Evolutionary conservation across 2,329 filamentous ascomycete genomes (phyloP).

Genomic region (Cladosporium colombiae): DNA sequence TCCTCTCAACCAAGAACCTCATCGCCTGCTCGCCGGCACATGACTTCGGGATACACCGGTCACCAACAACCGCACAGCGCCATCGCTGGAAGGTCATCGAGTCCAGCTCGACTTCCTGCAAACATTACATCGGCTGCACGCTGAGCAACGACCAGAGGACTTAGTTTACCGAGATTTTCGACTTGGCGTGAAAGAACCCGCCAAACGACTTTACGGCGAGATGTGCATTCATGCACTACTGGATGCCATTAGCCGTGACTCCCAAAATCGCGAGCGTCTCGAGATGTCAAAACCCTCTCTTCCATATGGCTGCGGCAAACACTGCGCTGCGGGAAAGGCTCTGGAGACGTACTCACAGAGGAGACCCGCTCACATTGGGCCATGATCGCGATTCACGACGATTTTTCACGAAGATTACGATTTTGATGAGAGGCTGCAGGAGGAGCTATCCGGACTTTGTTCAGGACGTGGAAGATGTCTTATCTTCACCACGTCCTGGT

Average conservation of each 20-base stretch:
- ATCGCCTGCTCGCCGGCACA: neutral
- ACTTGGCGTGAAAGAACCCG: neutral
- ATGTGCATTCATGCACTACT: neutral
- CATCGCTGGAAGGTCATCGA: neutral
- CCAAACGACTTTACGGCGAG: neutral
- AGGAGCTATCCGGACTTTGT: neutral
- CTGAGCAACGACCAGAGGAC: neutral
- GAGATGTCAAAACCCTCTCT: neutral
- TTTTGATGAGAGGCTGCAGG: neutral
- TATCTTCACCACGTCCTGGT: neutral
- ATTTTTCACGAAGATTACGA: neutral
- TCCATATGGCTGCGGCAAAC: neutral
- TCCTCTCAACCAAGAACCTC: neutral
- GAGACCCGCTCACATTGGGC: neutral
- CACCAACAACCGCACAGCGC: neutral
- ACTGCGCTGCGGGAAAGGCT: neutral
- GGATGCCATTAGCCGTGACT: neutral
- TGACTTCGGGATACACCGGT: neutral
- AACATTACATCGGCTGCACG: neutral
- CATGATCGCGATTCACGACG: neutral
- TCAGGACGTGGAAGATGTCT: neutral
- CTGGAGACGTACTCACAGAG: neutral
- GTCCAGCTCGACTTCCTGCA: neutral
- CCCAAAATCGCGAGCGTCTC: neutral
- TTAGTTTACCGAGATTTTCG: neutral